A percentile compares a stretch with the other conserved stretches of the same genome.
Conservation (phyloP, 352 stramenopile genomes). For the Phytophthora aleatoria region DNA sequence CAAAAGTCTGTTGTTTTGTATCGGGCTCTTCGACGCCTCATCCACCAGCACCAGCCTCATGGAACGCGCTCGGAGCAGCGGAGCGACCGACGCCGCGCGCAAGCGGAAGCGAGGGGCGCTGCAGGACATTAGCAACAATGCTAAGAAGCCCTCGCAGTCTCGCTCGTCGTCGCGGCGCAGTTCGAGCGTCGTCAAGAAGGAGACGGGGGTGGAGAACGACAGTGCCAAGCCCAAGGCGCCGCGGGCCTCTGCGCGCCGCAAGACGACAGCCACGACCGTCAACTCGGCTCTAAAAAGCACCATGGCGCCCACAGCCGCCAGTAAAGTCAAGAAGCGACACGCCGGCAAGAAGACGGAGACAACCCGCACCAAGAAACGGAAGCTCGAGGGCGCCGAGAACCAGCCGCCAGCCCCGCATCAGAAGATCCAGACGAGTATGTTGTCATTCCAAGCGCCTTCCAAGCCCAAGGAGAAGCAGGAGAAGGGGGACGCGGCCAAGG, state of each 20-base stretch:
- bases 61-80: conserved; percentile 25
- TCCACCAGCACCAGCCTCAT: conserved; percentile 13
- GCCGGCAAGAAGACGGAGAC: conserved; percentile 38
- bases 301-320: conserved; percentile 21
- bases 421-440: conserved; percentile 74
- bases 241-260: conserved; percentile 15
- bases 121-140: conserved; percentile 84
- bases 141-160: conserved; percentile 39
- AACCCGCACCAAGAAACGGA: conserved; percentile 47
- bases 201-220: not conserved
- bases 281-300: conserved; percentile 38
- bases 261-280: conserved; percentile 21
- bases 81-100: conserved; percentile 40
- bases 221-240: conserved; percentile 1
- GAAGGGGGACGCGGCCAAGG: conserved; percentile 11
- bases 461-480: conserved; percentile 21
- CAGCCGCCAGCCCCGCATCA: conserved; percentile 27
- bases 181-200: conserved; percentile 31
- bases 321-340: conserved; percentile 37
- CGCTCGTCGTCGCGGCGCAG: conserved; percentile 1
- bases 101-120: conserved; percentile 82
- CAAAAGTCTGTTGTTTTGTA: conserved; percentile 24
- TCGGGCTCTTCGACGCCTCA: not conserved
- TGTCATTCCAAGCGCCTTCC: conserved; percentile 60
- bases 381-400: conserved; percentile 47